These are phyloP conservation scores for Phyllosticta paracitricarpa DNA, from an alignment of 2,329 filamentous ascomycete species.

Conservation along the genomic window DNA sequence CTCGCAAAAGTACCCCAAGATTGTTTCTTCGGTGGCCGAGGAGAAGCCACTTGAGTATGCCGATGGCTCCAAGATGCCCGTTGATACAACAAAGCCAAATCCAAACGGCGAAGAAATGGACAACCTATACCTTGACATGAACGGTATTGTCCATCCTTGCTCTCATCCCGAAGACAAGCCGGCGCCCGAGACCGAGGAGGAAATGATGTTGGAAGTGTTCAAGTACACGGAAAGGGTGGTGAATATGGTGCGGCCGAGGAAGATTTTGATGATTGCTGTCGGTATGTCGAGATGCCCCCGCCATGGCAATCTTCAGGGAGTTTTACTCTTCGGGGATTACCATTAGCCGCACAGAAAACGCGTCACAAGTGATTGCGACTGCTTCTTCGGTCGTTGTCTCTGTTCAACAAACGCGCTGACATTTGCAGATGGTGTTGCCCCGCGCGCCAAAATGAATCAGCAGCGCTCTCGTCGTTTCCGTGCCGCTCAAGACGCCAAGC, in stretches of 20 bases:
- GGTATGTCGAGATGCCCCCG: slow-evolving; percentile 43
- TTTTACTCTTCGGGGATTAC: slow-evolving; percentile 17
- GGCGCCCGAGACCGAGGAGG: slow-evolving; percentile 84
- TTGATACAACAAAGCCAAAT: slow-evolving; percentile 76
- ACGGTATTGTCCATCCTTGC: slow-evolving; percentile 97
- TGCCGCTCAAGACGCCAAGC: slow-evolving; percentile 84
- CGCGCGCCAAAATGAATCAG: slow-evolving; percentile 99
- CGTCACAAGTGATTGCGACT: slow-evolving; percentile 19
- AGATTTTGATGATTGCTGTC: slow-evolving; percentile 94
- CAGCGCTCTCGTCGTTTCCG: slow-evolving; percentile 93
- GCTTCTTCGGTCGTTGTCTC: not conserved
- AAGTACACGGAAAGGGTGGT: slow-evolving; percentile 97
- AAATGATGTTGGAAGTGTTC: slow-evolving; percentile 99
- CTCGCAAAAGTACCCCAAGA: slow-evolving; percentile 94
- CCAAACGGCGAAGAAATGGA: slow-evolving; percentile 97
- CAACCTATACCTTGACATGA: slow-evolving; percentile 98
- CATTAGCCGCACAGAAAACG: slow-evolving; percentile 21
- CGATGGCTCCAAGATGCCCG: slow-evolving; percentile 73
- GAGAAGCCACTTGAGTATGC: slow-evolving; percentile 64
- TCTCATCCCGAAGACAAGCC: slow-evolving; percentile 93
- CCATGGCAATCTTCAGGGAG: not conserved
- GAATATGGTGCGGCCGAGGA: slow-evolving; percentile 95
- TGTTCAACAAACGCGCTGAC: slow-evolving; percentile 8
- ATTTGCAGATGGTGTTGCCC: slow-evolving; percentile 76
- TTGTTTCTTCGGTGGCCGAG: slow-evolving; percentile 84